Evolutionary conservation across 805 yeast genomes (phyloP).

Genomic region (Komagataella populi): DNA sequence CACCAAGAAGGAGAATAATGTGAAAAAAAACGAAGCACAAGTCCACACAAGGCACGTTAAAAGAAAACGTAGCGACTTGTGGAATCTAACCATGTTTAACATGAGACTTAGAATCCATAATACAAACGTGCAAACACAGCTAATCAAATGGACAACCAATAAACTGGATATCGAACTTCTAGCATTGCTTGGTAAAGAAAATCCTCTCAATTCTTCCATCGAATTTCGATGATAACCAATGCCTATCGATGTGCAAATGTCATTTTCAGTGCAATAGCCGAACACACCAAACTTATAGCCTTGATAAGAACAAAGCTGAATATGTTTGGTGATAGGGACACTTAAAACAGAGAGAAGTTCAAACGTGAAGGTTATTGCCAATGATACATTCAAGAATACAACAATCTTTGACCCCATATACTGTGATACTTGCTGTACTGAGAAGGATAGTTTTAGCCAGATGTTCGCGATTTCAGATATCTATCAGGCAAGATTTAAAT

Average conservation of each 20-base stretch:
- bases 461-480: not conserved
- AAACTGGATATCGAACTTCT: constrained; percentile 44
- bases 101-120: constrained; percentile 25
- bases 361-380: constrained; percentile 37
- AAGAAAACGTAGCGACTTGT: constrained; percentile 25
- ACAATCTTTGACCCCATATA: constrained; percentile 4
- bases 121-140: constrained; percentile 39
- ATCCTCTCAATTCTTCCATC: constrained; percentile 20
- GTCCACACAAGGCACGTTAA: constrained; percentile 43
- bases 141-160: constrained; percentile 54
- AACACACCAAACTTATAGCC: constrained; percentile 53
- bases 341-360: constrained; percentile 48
- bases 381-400: constrained; percentile 11
- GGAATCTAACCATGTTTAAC: constrained; percentile 21
- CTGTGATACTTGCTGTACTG: not conserved
- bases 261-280: constrained; percentile 39
- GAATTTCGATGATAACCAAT: constrained; percentile 28
- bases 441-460: too few relatives aligned
- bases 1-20: constrained; percentile 64
- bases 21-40: constrained; percentile 53
- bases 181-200: constrained; percentile 45
- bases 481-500: too few relatives aligned
- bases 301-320: constrained; percentile 35
- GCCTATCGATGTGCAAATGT: constrained; percentile 23
- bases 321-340: constrained; percentile 37